Conservation (phyloP, 2,329 filamentous ascomycete species). For the Aspergillus brunneoviolaceus region DNA sequence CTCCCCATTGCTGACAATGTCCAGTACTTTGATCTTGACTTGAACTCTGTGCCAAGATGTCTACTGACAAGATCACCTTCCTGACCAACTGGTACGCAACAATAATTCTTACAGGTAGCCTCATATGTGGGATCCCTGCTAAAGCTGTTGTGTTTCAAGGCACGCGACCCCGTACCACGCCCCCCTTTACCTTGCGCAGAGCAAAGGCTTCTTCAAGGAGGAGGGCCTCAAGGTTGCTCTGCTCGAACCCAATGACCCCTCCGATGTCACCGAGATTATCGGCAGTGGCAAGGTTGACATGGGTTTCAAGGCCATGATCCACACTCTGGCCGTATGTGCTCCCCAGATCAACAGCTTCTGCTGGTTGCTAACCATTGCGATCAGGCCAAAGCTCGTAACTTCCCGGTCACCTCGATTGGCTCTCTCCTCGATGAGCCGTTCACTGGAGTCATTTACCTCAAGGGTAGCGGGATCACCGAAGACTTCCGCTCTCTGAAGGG, state of each 20-base stretch:
- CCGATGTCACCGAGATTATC: slow-evolving; percentile 79
- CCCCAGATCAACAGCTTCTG: not conserved
- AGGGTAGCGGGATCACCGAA: slow-evolving; percentile 69
- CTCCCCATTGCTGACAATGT: slow-evolving; percentile 26
- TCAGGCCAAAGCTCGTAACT: slow-evolving; percentile 71
- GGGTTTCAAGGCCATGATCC: slow-evolving; percentile 83
- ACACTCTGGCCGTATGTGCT: slow-evolving; percentile 65
- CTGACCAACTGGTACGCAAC: slow-evolving; percentile 73
- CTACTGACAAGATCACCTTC: slow-evolving; percentile 82
- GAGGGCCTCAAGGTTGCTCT: slow-evolving; percentile 76
- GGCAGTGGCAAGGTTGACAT: slow-evolving; percentile 73
- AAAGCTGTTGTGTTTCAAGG: slow-evolving; percentile 50
- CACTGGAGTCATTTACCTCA: slow-evolving; percentile 75
- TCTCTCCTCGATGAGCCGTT: slow-evolving; percentile 78
- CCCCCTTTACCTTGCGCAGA: slow-evolving; percentile 73
- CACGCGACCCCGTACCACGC: slow-evolving; percentile 80
- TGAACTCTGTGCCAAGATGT: slow-evolving; percentile 58
- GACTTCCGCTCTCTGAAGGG: slow-evolving; percentile 74
- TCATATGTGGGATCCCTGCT: slow-evolving; percentile 21
- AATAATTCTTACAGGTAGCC: not conserved
- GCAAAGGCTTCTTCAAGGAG: slow-evolving; percentile 71
- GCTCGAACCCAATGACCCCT: slow-evolving; percentile 75
- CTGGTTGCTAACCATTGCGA: not conserved
- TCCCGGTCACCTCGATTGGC: slow-evolving; percentile 70
- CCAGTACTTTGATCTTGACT: slow-evolving; percentile 33